These are phyloP conservation scores for Kwoniella newhampshirensis DNA, from an alignment of 768 basidiomycete species.

Conservation along the genomic window DNA sequence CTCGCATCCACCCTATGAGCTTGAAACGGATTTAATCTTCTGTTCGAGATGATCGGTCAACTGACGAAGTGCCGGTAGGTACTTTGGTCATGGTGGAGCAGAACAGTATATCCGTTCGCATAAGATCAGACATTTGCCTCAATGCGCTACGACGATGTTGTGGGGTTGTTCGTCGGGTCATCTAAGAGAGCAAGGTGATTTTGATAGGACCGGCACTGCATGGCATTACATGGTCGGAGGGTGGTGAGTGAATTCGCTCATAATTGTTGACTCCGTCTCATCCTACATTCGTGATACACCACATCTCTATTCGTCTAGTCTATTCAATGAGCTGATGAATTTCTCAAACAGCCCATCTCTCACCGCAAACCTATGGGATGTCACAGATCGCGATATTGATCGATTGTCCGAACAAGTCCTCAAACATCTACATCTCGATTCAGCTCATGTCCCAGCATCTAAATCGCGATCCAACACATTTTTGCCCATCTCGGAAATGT, in stretches of 20 bases:
- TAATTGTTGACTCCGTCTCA: too few relatives aligned
- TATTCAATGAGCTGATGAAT: not conserved
- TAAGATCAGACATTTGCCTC: conserved; percentile 72
- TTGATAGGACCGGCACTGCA: conserved; percentile 87
- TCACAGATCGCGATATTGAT: conserved; percentile 96
- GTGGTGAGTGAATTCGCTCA: too few relatives aligned
- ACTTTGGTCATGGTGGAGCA: conserved; percentile 94
- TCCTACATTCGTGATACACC: not conserved
- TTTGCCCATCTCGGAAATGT: conserved; percentile 51
- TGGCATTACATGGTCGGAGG: conserved; percentile 96
- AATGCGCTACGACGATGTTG: conserved; percentile 92
- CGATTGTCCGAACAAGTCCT: conserved; percentile 83
- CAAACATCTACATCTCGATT: conserved; percentile 64
- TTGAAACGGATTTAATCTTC: not conserved
- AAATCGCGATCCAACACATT: conserved; percentile 12
- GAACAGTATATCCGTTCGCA: conserved; percentile 91
- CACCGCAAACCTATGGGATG: conserved; percentile 96
- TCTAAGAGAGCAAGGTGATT: conserved; percentile 86
- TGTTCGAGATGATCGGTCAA: not conserved
- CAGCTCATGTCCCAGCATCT: conserved; percentile 18
- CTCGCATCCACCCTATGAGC: not conserved
- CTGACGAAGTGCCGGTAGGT: conserved; percentile 58
- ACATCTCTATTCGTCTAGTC: not conserved
- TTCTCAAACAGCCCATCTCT: conserved; percentile 69
- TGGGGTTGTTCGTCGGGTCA: conserved; percentile 98